phyloP scores from a whole-genome alignment of 108 stramenopile species.

The Cyclotella atomus region DNA sequence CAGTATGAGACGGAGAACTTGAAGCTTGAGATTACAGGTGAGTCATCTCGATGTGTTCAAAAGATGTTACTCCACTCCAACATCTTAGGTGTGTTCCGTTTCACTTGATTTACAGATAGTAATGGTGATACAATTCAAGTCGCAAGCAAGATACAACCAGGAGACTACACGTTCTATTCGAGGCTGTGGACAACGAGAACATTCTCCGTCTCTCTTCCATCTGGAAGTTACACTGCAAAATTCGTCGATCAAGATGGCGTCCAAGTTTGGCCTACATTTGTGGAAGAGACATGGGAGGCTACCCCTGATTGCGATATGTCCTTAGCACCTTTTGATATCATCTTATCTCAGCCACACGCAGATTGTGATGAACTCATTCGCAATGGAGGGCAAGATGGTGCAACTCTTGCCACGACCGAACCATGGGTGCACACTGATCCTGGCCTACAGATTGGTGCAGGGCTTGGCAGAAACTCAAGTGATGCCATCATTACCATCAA shows the following conservation, averaged over 20 bases:
- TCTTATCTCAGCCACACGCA: slow-evolving; percentile 33
- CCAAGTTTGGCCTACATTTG: slow-evolving; percentile 48
- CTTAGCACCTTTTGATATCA: slow-evolving; percentile 27
- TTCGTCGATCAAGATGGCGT: slow-evolving; percentile 42
- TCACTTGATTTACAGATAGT: background rate
- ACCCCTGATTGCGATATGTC: slow-evolving; percentile 37
- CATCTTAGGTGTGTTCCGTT: background rate
- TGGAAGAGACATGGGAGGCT: slow-evolving; percentile 45
- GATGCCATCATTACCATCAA: slow-evolving; percentile 36
- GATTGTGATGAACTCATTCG: slow-evolving; percentile 39
- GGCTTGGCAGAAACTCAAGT: slow-evolving; percentile 27
- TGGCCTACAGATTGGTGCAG: too few species aligned
- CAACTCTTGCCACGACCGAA: slow-evolving; percentile 2
- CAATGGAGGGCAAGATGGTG: slow-evolving; percentile 34
- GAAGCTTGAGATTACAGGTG: slow-evolving; percentile 31
- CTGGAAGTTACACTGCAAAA: slow-evolving; percentile 40
- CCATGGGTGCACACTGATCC: slow-evolving; percentile 51
- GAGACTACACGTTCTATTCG: slow-evolving; percentile 21
- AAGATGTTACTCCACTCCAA: too few species aligned
- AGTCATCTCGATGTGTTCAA: background rate
- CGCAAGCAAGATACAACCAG: slow-evolving; percentile 22
- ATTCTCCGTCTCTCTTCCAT: slow-evolving; percentile 50
- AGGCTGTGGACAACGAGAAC: slow-evolving; percentile 8
- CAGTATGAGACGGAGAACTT: slow-evolving; percentile 46
- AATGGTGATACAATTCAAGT: slow-evolving; percentile 17